phyloP scores from a whole-genome alignment of 805 yeast genomes.

The Ogataea naganishii region DNA sequence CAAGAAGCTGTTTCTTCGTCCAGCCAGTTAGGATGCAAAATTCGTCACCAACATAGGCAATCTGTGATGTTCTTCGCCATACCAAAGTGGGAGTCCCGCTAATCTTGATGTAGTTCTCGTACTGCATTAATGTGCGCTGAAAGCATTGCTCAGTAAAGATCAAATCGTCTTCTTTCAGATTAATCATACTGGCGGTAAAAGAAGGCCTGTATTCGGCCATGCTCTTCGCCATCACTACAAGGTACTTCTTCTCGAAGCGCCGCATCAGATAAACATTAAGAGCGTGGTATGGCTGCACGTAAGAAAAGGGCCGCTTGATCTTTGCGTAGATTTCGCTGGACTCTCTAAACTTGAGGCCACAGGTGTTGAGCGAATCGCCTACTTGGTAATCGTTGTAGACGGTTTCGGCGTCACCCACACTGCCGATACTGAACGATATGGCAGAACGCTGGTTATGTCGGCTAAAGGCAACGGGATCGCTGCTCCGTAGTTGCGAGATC shows the following conservation, averaged over 20 bases:
- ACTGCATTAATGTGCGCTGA: constrained; percentile 84
- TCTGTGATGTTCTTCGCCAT: constrained; percentile 94
- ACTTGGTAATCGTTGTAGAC: constrained; percentile 2
- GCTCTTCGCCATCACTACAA: constrained; percentile 75
- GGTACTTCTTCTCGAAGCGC: constrained; percentile 52
- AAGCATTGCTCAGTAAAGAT: constrained; percentile 95
- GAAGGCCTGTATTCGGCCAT: constrained; percentile 90
- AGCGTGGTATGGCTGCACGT: constrained; percentile 85
- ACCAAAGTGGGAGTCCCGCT: constrained; percentile 93
- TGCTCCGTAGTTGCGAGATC: constrained; percentile 28
- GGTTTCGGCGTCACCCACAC: constrained; percentile 26
- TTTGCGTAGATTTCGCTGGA: constrained; percentile 75
- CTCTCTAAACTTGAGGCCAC: constrained; percentile 43
- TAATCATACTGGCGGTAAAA: constrained; percentile 85
- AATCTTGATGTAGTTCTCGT: constrained; percentile 72
- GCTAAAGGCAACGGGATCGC: constrained; percentile 32
- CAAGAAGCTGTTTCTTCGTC: constrained; percentile 61
- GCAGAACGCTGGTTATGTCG: constrained; percentile 25
- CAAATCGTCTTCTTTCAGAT: constrained; percentile 82
- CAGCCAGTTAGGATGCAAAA: constrained; percentile 89
- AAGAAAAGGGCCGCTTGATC: constrained; percentile 71
- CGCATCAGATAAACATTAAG: constrained; percentile 63
- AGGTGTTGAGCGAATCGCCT: constrained; percentile 5
- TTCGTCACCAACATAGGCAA: constrained; percentile 92
- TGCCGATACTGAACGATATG: constrained; percentile 41